A percentile compares a stretch with the other conserved stretches of the same genome.
These are phyloP conservation scores for Zanthoxylum bungeanum DNA, from an alignment of 345 rosid species.

Conservation along the genomic window DNA sequence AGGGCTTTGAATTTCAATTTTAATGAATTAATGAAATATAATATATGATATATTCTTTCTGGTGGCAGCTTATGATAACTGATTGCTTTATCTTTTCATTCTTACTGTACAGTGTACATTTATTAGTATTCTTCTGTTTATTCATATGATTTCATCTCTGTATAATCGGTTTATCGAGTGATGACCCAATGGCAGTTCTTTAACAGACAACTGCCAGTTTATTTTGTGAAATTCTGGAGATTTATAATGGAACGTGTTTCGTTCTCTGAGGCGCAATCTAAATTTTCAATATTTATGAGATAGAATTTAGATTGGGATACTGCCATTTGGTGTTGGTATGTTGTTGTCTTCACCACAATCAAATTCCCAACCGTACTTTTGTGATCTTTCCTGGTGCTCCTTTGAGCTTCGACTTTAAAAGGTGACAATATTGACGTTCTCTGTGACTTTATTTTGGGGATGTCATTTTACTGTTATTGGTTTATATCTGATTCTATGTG, in stretches of 20 bases:
- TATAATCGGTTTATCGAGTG: background rate
- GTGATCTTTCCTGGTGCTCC: background rate
- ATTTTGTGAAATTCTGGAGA: background rate
- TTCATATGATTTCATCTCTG: background rate
- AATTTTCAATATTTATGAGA: background rate
- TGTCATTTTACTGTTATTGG: background rate
- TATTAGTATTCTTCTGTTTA: no score
- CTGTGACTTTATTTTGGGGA: background rate
- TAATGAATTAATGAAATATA: constrained; percentile 16
- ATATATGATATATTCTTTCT: background rate
- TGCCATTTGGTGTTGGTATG: background rate
- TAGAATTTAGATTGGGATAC: background rate
- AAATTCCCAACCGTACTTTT: background rate
- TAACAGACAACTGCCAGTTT: background rate
- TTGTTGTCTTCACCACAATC: background rate
- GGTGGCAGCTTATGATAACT: constrained; percentile 10
- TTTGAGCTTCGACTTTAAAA: background rate
- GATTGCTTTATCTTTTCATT: no score
- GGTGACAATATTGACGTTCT: background rate
- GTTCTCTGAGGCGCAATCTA: background rate
- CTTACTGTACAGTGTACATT: no score
- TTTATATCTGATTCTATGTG: background rate
- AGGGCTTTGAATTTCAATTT: constrained; percentile 28
- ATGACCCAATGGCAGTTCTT: background rate
- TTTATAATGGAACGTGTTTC: background rate